Evolutionary conservation across 441 rosid genomes (phyloP).

Genomic region (Geranium incanum): DNA sequence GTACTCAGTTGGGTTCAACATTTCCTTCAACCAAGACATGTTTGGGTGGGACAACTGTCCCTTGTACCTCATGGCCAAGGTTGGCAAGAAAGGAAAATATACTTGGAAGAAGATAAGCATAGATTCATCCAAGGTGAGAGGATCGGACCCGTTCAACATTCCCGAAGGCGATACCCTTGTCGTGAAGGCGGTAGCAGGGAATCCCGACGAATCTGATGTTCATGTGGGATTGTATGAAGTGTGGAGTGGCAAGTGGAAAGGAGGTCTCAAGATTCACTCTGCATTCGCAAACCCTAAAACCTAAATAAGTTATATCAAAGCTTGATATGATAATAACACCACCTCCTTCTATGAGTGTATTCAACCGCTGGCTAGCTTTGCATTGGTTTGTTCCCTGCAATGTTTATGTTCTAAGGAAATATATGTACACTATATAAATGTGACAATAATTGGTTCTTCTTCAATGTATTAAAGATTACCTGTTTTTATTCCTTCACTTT

Average conservation of each 20-base stretch:
- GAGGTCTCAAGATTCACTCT: conserved; percentile 42
- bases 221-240: conserved; percentile 68
- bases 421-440: too few species aligned
- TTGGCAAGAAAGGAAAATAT: conserved; percentile 39
- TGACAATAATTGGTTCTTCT: too few species aligned
- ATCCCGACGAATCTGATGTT: not conserved
- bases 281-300: conserved; percentile 16
- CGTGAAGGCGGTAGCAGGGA: conserved; percentile 10
- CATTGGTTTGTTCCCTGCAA: too few species aligned
- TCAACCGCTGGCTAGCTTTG: too few species aligned
- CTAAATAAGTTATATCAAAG: too few species aligned
- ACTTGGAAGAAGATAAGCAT: conserved; percentile 23
- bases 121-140: not conserved
- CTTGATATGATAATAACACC: too few species aligned
- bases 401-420: too few species aligned
- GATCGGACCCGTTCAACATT: conserved; percentile 1
- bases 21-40: conserved; percentile 32
- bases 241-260: conserved; percentile 59
- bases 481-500: too few species aligned
- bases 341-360: too few species aligned
- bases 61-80: conserved; percentile 46
- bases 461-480: too few species aligned
- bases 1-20: conserved; percentile 18
- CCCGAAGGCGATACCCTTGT: conserved; percentile 13
- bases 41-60: conserved; percentile 46